These are phyloP conservation scores for Fusarium tjaetaba DNA, from an alignment of 2,329 filamentous ascomycete genomes.

Conservation along the genomic window DNA sequence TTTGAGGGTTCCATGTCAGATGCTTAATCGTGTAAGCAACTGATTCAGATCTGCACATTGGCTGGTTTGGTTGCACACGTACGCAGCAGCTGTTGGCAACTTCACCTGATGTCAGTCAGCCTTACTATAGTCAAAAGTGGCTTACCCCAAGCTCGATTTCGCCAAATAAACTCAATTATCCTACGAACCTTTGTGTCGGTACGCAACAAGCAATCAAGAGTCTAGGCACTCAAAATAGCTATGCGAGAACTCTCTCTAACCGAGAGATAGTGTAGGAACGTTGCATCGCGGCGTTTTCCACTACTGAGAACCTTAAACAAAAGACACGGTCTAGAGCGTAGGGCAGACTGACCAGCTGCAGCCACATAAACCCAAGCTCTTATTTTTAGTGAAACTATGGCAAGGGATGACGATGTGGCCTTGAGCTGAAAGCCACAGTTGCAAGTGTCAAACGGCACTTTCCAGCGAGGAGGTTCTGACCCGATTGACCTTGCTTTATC, in stretches of 20 bases:
- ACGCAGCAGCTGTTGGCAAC: not conserved
- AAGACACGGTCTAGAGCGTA: not conserved
- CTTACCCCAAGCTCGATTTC: not conserved
- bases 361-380: slow-evolving; percentile 16
- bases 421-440: slow-evolving; percentile 10
- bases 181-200: not conserved
- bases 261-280: slow-evolving; percentile 18
- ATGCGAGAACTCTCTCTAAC: slow-evolving; percentile 4
- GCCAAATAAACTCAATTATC: not conserved
- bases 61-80: not conserved
- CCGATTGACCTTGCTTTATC: not conserved
- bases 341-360: slow-evolving; percentile 6
- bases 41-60: not conserved
- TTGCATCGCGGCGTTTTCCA: slow-evolving; percentile 22
- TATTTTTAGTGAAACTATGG: slow-evolving; percentile 16
- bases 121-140: not conserved
- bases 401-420: slow-evolving; percentile 14
- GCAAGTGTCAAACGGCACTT: slow-evolving; percentile 2
- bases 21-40: not conserved
- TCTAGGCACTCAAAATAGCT: slow-evolving; percentile 1
- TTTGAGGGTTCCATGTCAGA: slow-evolving; percentile 7
- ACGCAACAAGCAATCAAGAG: not conserved
- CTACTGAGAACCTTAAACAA: slow-evolving; percentile 7
- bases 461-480: not conserved
- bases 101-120: not conserved